Evolutionary conservation across 192 early-diverging fungal species (phyloP).

Genomic region (Podila minutissima): DNA sequence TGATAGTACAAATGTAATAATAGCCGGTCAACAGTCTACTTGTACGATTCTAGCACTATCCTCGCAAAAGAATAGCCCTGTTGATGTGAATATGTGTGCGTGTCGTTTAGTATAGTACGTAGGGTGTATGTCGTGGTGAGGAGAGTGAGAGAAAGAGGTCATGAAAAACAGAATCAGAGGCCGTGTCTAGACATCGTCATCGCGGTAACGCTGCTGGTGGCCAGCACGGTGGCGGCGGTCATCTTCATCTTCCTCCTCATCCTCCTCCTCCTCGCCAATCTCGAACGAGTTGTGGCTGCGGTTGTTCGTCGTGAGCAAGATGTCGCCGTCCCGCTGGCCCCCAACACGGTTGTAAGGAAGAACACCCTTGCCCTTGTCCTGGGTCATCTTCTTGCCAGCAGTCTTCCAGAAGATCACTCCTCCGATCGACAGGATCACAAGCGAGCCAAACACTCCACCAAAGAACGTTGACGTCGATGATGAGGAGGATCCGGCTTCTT

Average conservation of each 20-base stretch:
- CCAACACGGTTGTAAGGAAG: constrained; percentile 40
- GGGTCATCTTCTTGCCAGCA: constrained; percentile 38
- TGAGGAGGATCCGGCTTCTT: background rate
- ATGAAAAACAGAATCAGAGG: background rate
- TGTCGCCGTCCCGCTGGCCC: constrained; percentile 28
- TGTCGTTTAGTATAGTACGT: background rate
- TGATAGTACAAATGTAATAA: background rate
- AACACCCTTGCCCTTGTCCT: constrained; percentile 51
- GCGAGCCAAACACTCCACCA: constrained; percentile 36
- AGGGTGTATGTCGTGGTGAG: background rate
- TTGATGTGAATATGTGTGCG: no score
- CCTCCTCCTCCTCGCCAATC: constrained; percentile 48
- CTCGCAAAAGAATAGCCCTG: background rate
- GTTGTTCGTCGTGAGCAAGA: constrained; percentile 28
- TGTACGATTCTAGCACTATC: background rate
- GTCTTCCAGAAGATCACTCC: constrained; percentile 51
- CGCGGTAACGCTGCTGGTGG: constrained; percentile 49
- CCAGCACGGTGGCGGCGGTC: constrained; percentile 23
- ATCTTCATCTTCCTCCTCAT: constrained; percentile 41
- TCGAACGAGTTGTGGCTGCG: constrained; percentile 42
- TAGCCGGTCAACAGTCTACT: background rate
- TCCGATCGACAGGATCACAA: constrained; percentile 27
- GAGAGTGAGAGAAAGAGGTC: background rate
- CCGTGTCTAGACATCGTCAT: constrained; percentile 28
- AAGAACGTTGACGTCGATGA: constrained; percentile 44